Evolutionary conservation across 192 early-diverging fungal species (phyloP).

Genomic region (Phycomyces nitens): DNA sequence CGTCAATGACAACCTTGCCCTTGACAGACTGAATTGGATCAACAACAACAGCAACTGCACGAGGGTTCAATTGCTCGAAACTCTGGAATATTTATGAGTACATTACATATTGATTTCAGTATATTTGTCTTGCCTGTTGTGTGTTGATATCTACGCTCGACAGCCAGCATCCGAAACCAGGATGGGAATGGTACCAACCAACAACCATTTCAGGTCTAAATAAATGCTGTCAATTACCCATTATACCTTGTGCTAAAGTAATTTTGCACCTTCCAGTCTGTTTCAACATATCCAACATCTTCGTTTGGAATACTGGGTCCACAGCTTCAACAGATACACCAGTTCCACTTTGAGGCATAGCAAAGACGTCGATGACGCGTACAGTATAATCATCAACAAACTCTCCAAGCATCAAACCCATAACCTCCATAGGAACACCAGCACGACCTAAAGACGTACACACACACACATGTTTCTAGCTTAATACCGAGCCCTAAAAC

Average conservation of each 20-base stretch:
- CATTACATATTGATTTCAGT: background rate
- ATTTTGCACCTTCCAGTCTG: conserved; percentile 85
- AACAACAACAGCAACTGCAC: conserved; percentile 97
- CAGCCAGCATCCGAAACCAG: conserved; percentile 99
- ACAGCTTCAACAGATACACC: conserved; percentile 99
- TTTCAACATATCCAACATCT: conserved; percentile 99
- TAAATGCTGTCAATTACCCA: background rate
- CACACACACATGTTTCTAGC: background rate
- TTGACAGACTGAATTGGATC: conserved; percentile 99
- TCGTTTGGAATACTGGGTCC: conserved; percentile 98
- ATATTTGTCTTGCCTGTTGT: conserved; percentile 68
- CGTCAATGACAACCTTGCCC: conserved; percentile 99
- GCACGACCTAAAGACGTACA: conserved; percentile 68
- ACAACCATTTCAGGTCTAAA: conserved; percentile 95
- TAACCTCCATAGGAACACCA: conserved; percentile 99
- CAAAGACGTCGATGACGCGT: conserved; percentile 98
- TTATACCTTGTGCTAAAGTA: background rate
- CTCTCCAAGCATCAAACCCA: conserved; percentile 99
- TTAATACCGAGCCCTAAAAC: background rate
- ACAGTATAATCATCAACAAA: conserved; percentile 99
- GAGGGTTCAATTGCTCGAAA: conserved; percentile 90
- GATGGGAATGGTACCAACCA: conserved; percentile 99
- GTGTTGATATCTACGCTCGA: conserved; percentile 99
- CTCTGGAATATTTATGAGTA: conserved; percentile 40
- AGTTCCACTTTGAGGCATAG: conserved; percentile 99